These are phyloP conservation scores for Corylus avellana DNA, from an alignment of 306 rosid species.

Conservation along the genomic window DNA sequence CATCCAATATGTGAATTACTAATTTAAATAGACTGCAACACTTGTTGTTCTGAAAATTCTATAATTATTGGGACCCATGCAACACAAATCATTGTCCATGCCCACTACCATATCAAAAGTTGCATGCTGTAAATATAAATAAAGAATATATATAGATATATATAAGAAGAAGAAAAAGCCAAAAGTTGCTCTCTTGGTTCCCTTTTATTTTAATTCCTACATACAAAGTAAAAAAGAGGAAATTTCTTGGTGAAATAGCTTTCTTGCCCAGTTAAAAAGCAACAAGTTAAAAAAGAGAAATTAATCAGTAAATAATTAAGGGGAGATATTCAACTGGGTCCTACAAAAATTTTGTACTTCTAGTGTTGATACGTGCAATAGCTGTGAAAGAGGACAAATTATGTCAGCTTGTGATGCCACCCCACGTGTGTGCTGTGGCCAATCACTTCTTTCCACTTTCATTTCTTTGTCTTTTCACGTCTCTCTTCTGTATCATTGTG, in stretches of 20 bases:
- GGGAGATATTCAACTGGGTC: neutral
- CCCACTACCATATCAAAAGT: slow-evolving; percentile 23
- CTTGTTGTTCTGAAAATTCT: neutral
- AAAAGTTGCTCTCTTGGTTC: slow-evolving; percentile 17
- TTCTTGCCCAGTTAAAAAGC: neutral
- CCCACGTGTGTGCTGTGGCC: slow-evolving; percentile 33
- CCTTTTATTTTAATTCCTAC: slow-evolving; percentile 16
- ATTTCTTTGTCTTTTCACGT: slow-evolving; percentile 14
- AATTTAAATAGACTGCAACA: neutral
- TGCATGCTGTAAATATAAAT: neutral
- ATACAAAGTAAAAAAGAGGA: neutral
- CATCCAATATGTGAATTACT: neutral
- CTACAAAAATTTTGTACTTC: slow-evolving; percentile 1
- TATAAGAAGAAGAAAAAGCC: neutral
- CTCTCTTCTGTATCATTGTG: slow-evolving; percentile 8
- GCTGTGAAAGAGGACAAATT: slow-evolving; percentile 18
- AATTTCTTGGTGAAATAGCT: neutral
- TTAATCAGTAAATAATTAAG: neutral
- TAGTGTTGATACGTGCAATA: slow-evolving; percentile 13
- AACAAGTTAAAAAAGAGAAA: neutral
- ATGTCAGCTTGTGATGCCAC: slow-evolving; percentile 2
- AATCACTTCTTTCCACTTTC: neutral
- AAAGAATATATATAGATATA: neutral
- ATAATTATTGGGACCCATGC: slow-evolving; percentile 10
- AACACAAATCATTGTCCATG: slow-evolving; percentile 14